Percentiles rank a stretch among this genome's conserved stretches.
Evolutionary conservation across 306 rosid species (phyloP).

Genomic region (Erythrophleum fordii): DNA sequence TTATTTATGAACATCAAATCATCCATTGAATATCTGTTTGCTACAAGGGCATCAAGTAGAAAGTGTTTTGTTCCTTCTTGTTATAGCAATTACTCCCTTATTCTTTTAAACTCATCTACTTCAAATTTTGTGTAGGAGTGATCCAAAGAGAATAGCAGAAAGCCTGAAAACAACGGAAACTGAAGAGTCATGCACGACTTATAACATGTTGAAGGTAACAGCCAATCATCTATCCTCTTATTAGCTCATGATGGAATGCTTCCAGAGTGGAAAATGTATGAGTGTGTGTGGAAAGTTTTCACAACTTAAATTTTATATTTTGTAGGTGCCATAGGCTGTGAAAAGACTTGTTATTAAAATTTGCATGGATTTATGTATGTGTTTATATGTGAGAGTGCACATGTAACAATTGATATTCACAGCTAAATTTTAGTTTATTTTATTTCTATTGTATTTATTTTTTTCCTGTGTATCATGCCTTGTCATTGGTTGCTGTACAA

Average conservation of each 20-base stretch:
- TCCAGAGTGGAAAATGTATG: not conserved
- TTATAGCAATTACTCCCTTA: not conserved
- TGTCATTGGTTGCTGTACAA: not conserved
- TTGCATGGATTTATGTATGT: not conserved
- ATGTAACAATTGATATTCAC: not conserved
- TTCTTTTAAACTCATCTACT: slow-evolving; percentile 7
- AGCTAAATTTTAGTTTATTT: slow-evolving; percentile 2
- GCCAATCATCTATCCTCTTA: not conserved
- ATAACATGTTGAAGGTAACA: slow-evolving; percentile 78
- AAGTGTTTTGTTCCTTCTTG: slow-evolving; percentile 7
- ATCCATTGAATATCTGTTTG: slow-evolving; percentile 24
- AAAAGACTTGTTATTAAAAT: not conserved
- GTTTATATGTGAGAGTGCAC: not conserved
- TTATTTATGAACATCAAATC: slow-evolving; percentile 12
- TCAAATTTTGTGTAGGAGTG: slow-evolving; percentile 45
- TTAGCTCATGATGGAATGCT: slow-evolving; percentile 18
- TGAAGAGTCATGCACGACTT: slow-evolving; percentile 78
- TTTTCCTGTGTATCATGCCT: not conserved
- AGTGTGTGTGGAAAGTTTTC: not conserved
- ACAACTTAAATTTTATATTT: not conserved
- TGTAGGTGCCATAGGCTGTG: not conserved
- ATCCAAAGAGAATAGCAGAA: slow-evolving; percentile 65
- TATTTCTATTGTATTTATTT: not conserved
- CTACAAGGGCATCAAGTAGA: slow-evolving; percentile 10
- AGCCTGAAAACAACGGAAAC: slow-evolving; percentile 53